Base-by-base conservation (phyloP, 257 asterid species). In the Plantago elongata region DNA sequence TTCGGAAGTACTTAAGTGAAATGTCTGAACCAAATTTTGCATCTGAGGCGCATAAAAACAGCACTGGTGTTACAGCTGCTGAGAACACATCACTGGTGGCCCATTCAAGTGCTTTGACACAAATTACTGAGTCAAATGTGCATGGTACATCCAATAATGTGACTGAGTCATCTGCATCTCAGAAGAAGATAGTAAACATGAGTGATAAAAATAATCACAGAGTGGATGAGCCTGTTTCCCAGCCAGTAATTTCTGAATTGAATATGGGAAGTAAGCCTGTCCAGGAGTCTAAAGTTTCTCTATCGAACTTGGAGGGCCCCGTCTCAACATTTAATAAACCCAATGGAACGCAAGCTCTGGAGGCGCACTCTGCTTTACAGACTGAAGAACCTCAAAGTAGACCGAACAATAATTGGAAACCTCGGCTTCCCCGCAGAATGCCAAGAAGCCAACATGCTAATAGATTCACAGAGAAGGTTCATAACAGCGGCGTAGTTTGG, bases 401-500 rank as follows among this genome's bases (percentile, higher is more conserved):
- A 66, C 75, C 66, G 40, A 59, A 62, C 66, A 79, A 68, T 71
- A 90, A 77, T 60, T 74, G 76, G 84, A 93, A 81, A 75, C 72
- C 84, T 62, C 93, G 83, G 68, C 78, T 74, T 27, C 60, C 79
- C 37, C 94, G 92, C 66, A 83, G 81, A 70, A 61, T 71, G 58
- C 73, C 82, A 11, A 80, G 88, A 77, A 78, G 64, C 62, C 95
- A 84, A 65, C 99, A 65, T 69, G 71, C 76, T 61, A 82, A 79
- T 72, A 77, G 82, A 70, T 75, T 67, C 47, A n/a, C 44, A 42
- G 98, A 86, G 63, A 89, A 85, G 74, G 80, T 48, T 68, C 88
- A 77, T 50, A 70, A 79, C 42, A 75, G 60, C 68, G 97, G 80
- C 64, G 95, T 79, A 68, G 66, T 89, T 51, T 93, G 99, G 99